Base-by-base conservation (phyloP, 345 rosid genomes). In the Abelmoschus esculentus region DNA sequence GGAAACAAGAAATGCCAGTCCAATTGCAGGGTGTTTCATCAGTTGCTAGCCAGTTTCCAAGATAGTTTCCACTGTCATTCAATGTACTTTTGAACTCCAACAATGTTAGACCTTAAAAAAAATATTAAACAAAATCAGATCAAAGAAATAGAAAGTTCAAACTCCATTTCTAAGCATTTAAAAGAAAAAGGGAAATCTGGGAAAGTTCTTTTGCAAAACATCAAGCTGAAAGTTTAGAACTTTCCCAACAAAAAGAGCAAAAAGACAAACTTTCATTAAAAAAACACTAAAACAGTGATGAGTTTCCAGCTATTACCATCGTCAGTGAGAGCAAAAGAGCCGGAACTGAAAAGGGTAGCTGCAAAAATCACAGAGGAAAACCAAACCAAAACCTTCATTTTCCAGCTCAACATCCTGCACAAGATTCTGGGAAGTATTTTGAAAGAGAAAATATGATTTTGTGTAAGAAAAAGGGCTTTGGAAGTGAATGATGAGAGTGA, bases 1-100 rank as follows among this genome's bases (percentile, higher is more conserved):
- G 79, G 69, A 83, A 64, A 81, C 98, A 93, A 46, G 92, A 82
- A 74, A 93, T 86, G 3, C 98, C 98, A 78, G 92, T 91, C 98
- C 98, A 93, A 66, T 78, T 77, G 79, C 98, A 93, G 64, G 97
- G 98, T 73, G 86, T 79, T 10, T 82, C 89, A 47, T 91, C 96
- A 52, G 88, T 80, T 74, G 78, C 80, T 80, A 71, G 80, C 98
- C 98, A 93, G 91, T 81, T 88, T 42, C 75, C 77, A 58, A 93
- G 84, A 40, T 71, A 71, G 74, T 86, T 88, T 71, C 77, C 87
- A 19, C 86, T 89, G 76, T 93, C 98, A 82, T 93, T 91, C 74
- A 89, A 79, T 66, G 83, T 60, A 40, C 81, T 81, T 68, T 85
- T 93, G 54, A 93, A 66, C 71, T 93, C 96, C 80, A 93, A 74